Evolutionary conservation across 805 yeast species (phyloP).

Genomic region (Metschnikowia peoriensis): DNA sequence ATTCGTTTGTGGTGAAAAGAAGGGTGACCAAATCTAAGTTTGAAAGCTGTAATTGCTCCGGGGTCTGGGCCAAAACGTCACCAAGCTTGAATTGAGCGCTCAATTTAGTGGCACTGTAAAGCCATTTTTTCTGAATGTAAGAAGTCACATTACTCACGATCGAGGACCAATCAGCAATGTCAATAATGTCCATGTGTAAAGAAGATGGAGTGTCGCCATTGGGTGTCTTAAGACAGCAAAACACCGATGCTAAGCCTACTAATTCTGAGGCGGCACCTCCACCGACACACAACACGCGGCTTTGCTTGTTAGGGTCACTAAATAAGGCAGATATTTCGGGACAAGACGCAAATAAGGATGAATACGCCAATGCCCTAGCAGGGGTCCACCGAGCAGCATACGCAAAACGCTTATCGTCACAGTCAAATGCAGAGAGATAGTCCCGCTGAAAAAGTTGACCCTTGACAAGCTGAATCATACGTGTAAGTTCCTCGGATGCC

Average conservation of each 20-base stretch:
- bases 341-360: constrained; percentile 60
- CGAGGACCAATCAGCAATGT: constrained; percentile 74
- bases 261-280: constrained; percentile 92
- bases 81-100: constrained; percentile 28
- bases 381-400: constrained; percentile 88
- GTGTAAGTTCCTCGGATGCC: constrained; percentile 34
- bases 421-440: constrained; percentile 66
- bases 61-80: constrained; percentile 28
- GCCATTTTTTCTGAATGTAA: constrained; percentile 53
- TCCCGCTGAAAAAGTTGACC: constrained; percentile 67
- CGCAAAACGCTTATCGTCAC: constrained; percentile 63
- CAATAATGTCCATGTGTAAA: constrained; percentile 56
- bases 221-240: constrained; percentile 39
- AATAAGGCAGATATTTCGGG: constrained; percentile 39
- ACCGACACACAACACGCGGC: constrained; percentile 63
- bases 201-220: constrained; percentile 30
- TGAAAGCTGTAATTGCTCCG: constrained; percentile 19
- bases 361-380: constrained; percentile 71
- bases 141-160: constrained; percentile 47
- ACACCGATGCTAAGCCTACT: constrained; percentile 60
- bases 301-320: constrained; percentile 26
- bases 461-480: constrained; percentile 66
- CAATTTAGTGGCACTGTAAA: constrained; percentile 33
- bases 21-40: constrained; percentile 57
- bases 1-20: constrained; percentile 83